phyloP scores from a whole-genome alignment of 2,329 filamentous ascomycete species.

The Fusarium chlamydosporum region DNA sequence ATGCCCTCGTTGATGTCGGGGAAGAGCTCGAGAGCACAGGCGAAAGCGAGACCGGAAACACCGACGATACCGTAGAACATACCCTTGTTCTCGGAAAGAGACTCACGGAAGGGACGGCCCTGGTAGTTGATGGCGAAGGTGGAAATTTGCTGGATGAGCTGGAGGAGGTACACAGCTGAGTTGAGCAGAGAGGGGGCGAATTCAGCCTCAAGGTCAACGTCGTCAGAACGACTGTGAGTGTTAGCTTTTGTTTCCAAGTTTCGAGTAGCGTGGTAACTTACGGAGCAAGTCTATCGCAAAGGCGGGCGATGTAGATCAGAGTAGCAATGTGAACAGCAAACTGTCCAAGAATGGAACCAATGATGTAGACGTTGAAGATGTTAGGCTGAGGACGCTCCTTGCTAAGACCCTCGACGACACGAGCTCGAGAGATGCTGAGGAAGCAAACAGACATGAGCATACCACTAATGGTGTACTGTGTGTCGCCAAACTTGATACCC shows the following conservation, averaged over 20 bases:
- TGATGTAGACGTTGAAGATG: conserved; percentile 99
- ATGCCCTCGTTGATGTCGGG: conserved; percentile 96
- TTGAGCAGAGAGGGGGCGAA: conserved; percentile 95
- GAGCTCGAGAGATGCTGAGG: conserved; percentile 96
- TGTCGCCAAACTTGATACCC: conserved; percentile 98
- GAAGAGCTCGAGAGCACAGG: conserved; percentile 93
- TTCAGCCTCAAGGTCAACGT: conserved; percentile 93
- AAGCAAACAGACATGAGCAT: conserved; percentile 99
- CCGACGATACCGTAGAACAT: conserved; percentile 98
- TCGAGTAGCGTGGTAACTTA: conserved; percentile 64
- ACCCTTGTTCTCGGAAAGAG: conserved; percentile 92
- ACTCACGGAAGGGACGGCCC: conserved; percentile 96
- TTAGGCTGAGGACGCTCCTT: conserved; percentile 98
- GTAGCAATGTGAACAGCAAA: conserved; percentile 96
- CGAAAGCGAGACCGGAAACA: conserved; percentile 91
- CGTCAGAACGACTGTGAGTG: conserved; percentile 61
- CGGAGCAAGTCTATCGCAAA: conserved; percentile 88
- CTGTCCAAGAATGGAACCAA: conserved; percentile 95
- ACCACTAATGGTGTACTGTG: conserved; percentile 97
- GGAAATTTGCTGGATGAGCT: conserved; percentile 98
- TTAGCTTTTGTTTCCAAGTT: conserved; percentile 44
- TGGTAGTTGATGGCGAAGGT: conserved; percentile 99
- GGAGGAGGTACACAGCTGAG: conserved; percentile 95
- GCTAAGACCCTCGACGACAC: conserved; percentile 93
- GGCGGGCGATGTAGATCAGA: conserved; percentile 91